Evolutionary conservation across 176 grass and related monocot species (phyloP).

Genomic region (Phragmites australis): DNA sequence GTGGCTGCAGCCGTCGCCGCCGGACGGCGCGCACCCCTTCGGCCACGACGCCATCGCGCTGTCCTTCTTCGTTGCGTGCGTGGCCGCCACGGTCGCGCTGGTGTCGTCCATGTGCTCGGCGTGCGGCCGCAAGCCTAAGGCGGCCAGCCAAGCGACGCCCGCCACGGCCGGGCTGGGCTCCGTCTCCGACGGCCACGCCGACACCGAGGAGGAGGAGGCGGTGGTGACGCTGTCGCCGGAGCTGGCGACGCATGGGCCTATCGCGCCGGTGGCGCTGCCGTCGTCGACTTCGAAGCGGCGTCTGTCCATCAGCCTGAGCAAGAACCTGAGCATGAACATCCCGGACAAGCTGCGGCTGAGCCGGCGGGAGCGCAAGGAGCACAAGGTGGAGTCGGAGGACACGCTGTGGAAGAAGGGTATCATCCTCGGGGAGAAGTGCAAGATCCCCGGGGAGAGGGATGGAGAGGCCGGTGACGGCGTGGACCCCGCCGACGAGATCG

Average conservation of each 20-base stretch:
- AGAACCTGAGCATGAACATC: conserved; percentile 54
- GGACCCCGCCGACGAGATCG: conserved; percentile 56
- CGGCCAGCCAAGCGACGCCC: conserved; percentile 11
- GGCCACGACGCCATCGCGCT: conserved; percentile 41
- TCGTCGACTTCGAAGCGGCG: conserved; percentile 47
- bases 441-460: conserved; percentile 69
- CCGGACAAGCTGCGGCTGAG: conserved; percentile 70
- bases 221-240: conserved; percentile 56
- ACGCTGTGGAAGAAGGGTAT: conserved; percentile 91
- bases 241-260: conserved; percentile 70
- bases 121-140: conserved; percentile 67
- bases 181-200: neutral
- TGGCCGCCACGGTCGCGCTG: conserved; percentile 53
- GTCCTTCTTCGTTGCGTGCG: conserved; percentile 55
- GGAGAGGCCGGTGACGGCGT: conserved; percentile 46
- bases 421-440: conserved; percentile 81
- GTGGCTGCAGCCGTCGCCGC: conserved; percentile 36
- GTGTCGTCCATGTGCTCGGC: conserved; percentile 73
- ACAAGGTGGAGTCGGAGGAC: conserved; percentile 56
- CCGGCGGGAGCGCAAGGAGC: conserved; percentile 56
- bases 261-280: conserved; percentile 42
- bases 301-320: conserved; percentile 58
- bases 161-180: neutral
- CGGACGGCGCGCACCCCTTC: conserved; percentile 7
- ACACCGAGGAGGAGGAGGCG: conserved; percentile 29